phyloP scores from a whole-genome alignment of 768 basidiomycete genomes.

The Tylopilus sp. region DNA sequence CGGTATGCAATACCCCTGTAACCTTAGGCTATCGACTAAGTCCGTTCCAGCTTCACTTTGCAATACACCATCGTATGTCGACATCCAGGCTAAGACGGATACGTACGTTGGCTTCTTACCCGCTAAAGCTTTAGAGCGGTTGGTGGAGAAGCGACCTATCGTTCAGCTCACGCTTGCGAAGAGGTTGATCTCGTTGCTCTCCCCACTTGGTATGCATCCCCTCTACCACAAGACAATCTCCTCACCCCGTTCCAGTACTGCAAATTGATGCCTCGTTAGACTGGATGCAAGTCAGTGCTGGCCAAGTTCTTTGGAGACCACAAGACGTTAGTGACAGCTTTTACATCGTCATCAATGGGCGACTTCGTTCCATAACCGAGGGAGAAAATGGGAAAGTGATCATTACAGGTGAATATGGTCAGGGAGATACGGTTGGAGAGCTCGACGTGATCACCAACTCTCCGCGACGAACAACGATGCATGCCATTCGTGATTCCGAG shows the following conservation, averaged over 20 bases:
- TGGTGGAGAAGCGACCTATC: slow-evolving; percentile 92
- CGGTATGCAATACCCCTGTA: slow-evolving; percentile 43
- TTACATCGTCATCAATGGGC: slow-evolving; percentile 97
- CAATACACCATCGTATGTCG: slow-evolving; percentile 91
- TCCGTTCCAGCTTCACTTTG: slow-evolving; percentile 70
- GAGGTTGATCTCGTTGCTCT: slow-evolving; percentile 90
- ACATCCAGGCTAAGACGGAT: slow-evolving; percentile 96
- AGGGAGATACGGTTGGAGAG: slow-evolving; percentile 96
- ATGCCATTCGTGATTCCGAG: slow-evolving; percentile 98
- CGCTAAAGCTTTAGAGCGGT: slow-evolving; percentile 78
- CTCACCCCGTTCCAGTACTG: slow-evolving; percentile 53
- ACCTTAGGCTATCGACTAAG: neutral
- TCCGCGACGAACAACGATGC: slow-evolving; percentile 82
- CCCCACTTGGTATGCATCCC: slow-evolving; percentile 70
- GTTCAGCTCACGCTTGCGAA: slow-evolving; percentile 95
- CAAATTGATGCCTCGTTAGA: slow-evolving; percentile 97
- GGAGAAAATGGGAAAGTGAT: slow-evolving; percentile 70
- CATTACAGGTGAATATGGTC: slow-evolving; percentile 92
- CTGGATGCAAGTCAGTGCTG: slow-evolving; percentile 96
- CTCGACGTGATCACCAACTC: slow-evolving; percentile 95
- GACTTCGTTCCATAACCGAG: slow-evolving; percentile 86
- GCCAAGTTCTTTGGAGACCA: slow-evolving; percentile 92
- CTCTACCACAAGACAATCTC: neutral
- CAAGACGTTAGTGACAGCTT: slow-evolving; percentile 92
- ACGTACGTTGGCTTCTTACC: slow-evolving; percentile 97